Evolutionary conservation across 257 asterid genomes (phyloP).

Genomic region (Primulina tabacum): DNA sequence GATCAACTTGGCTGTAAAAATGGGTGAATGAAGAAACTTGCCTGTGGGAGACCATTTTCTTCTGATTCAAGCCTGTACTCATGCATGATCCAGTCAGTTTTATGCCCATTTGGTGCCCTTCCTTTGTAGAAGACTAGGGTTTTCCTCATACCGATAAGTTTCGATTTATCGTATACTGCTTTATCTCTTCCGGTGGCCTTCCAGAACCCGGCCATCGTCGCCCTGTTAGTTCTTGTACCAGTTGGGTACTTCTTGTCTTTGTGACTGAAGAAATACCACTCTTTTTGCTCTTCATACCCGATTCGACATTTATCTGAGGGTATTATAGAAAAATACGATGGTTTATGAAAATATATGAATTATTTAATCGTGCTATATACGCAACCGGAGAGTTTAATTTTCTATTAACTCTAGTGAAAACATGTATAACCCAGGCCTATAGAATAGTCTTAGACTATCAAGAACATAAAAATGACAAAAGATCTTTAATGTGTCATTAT

Average conservation of each 20-base stretch:
- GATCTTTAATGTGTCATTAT: not conserved
- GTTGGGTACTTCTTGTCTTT: slow-evolving; percentile 61
- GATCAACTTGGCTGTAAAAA: not conserved
- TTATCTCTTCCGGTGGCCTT: slow-evolving; percentile 60
- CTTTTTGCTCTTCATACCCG: slow-evolving; percentile 56
- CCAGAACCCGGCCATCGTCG: slow-evolving; percentile 59
- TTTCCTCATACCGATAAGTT: slow-evolving; percentile 57
- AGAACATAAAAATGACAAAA: not conserved
- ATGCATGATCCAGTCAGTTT: slow-evolving; percentile 61
- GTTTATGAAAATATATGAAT: not conserved
- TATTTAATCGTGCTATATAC: no score
- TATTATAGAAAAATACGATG: not conserved
- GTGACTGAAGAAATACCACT: slow-evolving; percentile 59
- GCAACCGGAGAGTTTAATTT: not conserved
- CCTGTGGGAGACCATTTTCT: slow-evolving; percentile 15
- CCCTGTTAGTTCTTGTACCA: slow-evolving; percentile 56
- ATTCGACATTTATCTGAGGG: slow-evolving; percentile 48
- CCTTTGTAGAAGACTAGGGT: slow-evolving; percentile 60
- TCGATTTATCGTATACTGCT: slow-evolving; percentile 40
- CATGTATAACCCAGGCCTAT: no score
- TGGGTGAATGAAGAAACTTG: not conserved
- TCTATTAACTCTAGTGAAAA: not conserved
- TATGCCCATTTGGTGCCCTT: slow-evolving; percentile 58
- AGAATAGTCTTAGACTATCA: no score
- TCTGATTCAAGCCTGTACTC: slow-evolving; percentile 58